Conservation (phyloP, 192 early-diverging fungal genomes). For the Podila minutissima region DNA sequence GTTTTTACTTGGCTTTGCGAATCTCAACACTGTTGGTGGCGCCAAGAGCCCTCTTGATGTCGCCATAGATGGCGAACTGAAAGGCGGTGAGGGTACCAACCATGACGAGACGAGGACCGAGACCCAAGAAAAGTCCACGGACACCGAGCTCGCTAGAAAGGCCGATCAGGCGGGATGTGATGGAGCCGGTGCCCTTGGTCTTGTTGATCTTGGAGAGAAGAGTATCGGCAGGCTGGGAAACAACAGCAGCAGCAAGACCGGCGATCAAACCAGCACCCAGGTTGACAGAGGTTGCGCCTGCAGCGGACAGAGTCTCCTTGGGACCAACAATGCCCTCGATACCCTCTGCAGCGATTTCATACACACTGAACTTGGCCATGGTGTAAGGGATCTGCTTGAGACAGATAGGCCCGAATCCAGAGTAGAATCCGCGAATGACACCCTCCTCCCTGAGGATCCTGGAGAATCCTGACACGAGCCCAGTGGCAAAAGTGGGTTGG, state of each 20-base stretch:
- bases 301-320: conserved; percentile 54
- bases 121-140: conserved; percentile 64
- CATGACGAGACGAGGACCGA: conserved; percentile 70
- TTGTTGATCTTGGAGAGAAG: conserved; percentile 77
- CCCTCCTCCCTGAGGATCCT: conserved; percentile 73
- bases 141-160: conserved; percentile 61
- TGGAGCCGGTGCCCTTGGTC: conserved; percentile 62
- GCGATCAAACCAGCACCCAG: conserved; percentile 68
- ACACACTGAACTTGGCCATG: conserved; percentile 82
- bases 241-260: conserved; percentile 69
- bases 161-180: conserved; percentile 55
- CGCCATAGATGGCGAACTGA: conserved; percentile 72
- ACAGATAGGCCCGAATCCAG: conserved; percentile 80
- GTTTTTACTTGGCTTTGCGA: conserved; percentile 26
- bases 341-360: conserved; percentile 58
- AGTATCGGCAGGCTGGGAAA: conserved; percentile 74
- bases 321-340: conserved; percentile 55
- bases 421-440: conserved; percentile 74
- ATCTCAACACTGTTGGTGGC: conserved; percentile 62
- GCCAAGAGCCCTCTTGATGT: conserved; percentile 61
- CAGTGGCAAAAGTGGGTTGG: conserved; percentile 70
- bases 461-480: conserved; percentile 67
- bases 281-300: conserved; percentile 60
- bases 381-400: conserved; percentile 85
- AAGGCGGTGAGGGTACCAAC: conserved; percentile 67